Percentiles rank a stretch among this genome's conserved stretches.
These are phyloP conservation scores for Albugo laibachii DNA, from an alignment of 352 stramenopile genomes.

Conservation along the genomic window DNA sequence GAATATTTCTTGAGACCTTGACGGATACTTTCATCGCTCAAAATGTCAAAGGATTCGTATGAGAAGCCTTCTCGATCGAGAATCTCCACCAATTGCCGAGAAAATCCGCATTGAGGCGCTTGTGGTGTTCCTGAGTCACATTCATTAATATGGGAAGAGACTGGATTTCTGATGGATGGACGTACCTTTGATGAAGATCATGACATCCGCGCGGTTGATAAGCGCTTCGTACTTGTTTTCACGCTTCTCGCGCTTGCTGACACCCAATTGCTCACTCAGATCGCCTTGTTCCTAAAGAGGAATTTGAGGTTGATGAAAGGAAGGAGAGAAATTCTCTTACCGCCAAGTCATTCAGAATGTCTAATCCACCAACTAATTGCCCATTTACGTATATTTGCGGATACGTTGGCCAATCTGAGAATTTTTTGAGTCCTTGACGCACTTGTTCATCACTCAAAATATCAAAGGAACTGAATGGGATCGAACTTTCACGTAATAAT, in stretches of 20 bases:
- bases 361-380: constrained; percentile 84
- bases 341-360: constrained; percentile 91
- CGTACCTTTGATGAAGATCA: constrained; percentile 97
- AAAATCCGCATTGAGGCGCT: constrained; percentile 91
- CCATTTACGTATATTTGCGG: constrained; percentile 92
- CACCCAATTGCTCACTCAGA: constrained; percentile 75
- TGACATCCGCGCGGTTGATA: constrained; percentile 79
- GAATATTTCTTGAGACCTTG: constrained; percentile 94
- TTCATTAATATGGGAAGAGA: not conserved
- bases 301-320: not conserved
- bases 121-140: constrained; percentile 45
- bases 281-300: constrained; percentile 47
- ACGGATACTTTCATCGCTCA: constrained; percentile 90
- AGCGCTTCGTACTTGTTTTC: constrained; percentile 80
- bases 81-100: constrained; percentile 85
- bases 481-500: constrained; percentile 75
- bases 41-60: constrained; percentile 95
- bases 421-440: constrained; percentile 89
- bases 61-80: constrained; percentile 77
- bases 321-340: constrained; percentile 6
- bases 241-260: constrained; percentile 73
- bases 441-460: constrained; percentile 88
- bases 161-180: constrained; percentile 6
- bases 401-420: constrained; percentile 95
- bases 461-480: constrained; percentile 90